Evolutionary conservation across 2,329 filamentous ascomycete species (phyloP).

Genomic region (Alternaria metachromatica): DNA sequence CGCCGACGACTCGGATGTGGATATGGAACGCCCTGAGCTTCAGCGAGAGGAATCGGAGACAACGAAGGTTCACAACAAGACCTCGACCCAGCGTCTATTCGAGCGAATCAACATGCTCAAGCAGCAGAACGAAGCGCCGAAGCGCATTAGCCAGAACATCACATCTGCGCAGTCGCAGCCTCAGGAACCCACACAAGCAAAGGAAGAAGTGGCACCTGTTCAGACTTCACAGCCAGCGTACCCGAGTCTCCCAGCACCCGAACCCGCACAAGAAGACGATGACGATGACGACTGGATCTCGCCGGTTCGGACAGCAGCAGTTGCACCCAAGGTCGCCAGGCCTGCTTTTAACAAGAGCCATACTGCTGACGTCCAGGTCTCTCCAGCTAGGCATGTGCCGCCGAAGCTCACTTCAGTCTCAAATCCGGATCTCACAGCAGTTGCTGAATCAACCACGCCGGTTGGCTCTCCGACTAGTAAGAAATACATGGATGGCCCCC

Average conservation of each 20-base stretch:
- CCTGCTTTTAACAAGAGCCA: constrained; percentile 66
- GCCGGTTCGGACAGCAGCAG: constrained; percentile 53
- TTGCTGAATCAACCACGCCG: constrained; percentile 61
- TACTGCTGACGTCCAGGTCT: constrained; percentile 58
- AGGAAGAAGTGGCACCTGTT: constrained; percentile 37
- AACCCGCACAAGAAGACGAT: constrained; percentile 23
- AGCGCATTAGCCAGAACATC: constrained; percentile 49
- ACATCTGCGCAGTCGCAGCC: constrained; percentile 35
- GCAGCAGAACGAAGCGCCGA: constrained; percentile 52
- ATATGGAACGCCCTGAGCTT: constrained; percentile 50
- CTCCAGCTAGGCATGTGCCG: constrained; percentile 51
- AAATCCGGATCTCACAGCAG: constrained; percentile 50
- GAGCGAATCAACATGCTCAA: constrained; percentile 86
- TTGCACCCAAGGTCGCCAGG: constrained; percentile 42
- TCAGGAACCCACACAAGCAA: constrained; percentile 47
- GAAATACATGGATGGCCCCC: constrained; percentile 72
- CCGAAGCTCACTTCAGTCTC: constrained; percentile 56
- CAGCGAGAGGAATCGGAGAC: constrained; percentile 57
- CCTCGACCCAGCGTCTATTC: constrained; percentile 90
- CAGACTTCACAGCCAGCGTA: constrained; percentile 47
- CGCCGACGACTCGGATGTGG: constrained; percentile 63
- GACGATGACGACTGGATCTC: constrained; percentile 64
- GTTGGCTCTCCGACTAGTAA: constrained; percentile 60
- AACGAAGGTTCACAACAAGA: constrained; percentile 75
- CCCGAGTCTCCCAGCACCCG: constrained; percentile 46